A percentile compares a stretch with the other conserved stretches of the same genome.
Evolutionary conservation across 73 alveolate genomes (phyloP).

Genomic region (Effrenium voratum): DNA sequence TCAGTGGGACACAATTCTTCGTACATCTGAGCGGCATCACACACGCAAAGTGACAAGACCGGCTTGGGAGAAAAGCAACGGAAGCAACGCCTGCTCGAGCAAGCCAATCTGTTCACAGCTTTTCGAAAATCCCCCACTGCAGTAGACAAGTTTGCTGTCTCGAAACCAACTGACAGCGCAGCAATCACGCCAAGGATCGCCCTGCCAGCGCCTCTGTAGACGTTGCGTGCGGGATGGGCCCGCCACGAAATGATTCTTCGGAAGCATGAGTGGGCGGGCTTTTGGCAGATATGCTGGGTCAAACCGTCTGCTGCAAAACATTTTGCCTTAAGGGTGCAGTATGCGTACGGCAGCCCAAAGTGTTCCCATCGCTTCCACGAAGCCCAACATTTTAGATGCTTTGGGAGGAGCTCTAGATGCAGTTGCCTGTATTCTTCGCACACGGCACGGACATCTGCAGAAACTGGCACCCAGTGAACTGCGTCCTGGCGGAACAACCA

Average conservation of each 20-base stretch:
- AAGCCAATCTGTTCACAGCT: neutral
- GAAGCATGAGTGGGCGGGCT: neutral
- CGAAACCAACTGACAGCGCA: neutral
- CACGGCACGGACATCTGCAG: neutral
- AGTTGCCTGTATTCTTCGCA: constrained; percentile 7
- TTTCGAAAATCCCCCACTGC: neutral
- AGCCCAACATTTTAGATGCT: neutral
- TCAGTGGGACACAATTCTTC: neutral
- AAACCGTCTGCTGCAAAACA: neutral
- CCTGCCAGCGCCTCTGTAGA: neutral
- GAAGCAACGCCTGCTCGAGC: neutral
- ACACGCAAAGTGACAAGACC: neutral
- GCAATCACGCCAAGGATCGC: neutral
- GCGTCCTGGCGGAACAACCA: constrained; percentile 16
- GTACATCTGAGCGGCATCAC: constrained; percentile 3
- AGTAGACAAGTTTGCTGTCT: neutral
- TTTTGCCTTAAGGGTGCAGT: neutral
- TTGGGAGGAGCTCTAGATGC: neutral
- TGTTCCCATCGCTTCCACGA: neutral
- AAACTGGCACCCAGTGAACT: neutral
- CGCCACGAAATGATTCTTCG: neutral
- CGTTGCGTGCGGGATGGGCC: neutral
- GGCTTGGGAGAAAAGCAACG: neutral
- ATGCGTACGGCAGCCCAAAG: neutral
- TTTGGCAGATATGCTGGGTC: neutral